A percentile compares a stretch with the other conserved stretches of the same genome.
Conservation (phyloP, 371 early-diverging fungal genomes). For the Mortierella sp. region DNA sequence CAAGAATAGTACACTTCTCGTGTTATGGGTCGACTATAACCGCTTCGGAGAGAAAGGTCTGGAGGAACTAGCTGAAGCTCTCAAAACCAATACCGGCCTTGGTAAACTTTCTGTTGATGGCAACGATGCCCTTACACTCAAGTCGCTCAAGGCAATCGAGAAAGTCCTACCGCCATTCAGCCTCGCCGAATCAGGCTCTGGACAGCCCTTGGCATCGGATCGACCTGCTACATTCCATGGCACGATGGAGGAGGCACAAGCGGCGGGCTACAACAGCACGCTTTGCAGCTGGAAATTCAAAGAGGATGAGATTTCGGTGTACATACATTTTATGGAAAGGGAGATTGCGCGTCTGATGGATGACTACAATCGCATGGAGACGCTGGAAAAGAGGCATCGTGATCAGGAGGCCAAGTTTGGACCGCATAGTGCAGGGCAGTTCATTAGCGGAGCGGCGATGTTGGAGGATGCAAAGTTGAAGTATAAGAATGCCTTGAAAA, state of each 20-base stretch:
- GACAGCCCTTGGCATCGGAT: not conserved
- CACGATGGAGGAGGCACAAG: conserved; percentile 35
- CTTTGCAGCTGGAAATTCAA: conserved; percentile 33
- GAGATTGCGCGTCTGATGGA: conserved; percentile 34
- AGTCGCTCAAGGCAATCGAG: conserved; percentile 34
- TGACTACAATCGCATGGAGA: conserved; percentile 20
- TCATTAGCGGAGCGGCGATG: conserved; percentile 7
- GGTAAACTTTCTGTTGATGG: conserved; percentile 40
- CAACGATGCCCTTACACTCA: conserved; percentile 49
- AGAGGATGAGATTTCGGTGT: conserved; percentile 28
- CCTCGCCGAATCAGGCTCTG: not conserved
- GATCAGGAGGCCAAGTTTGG: conserved; percentile 36
- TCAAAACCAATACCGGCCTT: conserved; percentile 25
- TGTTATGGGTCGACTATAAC: conserved; percentile 46
- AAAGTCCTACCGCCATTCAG: conserved; percentile 25
- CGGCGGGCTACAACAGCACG: conserved; percentile 41
- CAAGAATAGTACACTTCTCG: conserved; percentile 23
- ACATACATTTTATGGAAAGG: conserved; percentile 25
- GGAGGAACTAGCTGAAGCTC: conserved; percentile 25
- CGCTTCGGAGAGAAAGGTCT: conserved; percentile 46
- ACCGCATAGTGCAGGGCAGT: not conserved
- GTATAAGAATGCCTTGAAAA: conserved; percentile 13
- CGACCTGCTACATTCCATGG: conserved; percentile 21
- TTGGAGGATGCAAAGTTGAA: conserved; percentile 17
- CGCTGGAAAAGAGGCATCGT: conserved; percentile 2